Conservation (phyloP, 306 rosid genomes). For the Acacia melanoxylon region DNA sequence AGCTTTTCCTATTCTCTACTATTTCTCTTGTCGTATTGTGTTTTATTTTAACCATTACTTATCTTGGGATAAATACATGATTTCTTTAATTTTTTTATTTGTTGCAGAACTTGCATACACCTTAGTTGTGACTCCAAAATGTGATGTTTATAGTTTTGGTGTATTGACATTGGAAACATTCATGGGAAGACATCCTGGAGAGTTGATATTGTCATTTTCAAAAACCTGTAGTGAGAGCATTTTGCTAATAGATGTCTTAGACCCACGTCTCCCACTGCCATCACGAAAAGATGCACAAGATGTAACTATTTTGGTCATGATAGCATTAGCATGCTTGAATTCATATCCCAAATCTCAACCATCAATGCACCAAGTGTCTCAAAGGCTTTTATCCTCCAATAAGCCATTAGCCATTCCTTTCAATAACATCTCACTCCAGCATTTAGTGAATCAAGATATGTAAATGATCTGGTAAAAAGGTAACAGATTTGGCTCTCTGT, state of each 20-base stretch:
- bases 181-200: background rate
- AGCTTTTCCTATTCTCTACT: background rate
- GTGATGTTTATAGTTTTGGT: background rate
- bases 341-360: background rate
- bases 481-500: background rate
- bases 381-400: background rate
- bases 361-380: background rate
- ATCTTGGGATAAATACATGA: background rate
- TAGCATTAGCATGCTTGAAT: background rate
- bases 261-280: background rate
- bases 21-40: background rate
- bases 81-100: background rate
- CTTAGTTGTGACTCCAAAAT: background rate
- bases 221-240: background rate
- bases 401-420: background rate
- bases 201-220: background rate
- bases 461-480: background rate
- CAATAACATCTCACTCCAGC: background rate
- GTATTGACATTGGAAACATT: background rate
- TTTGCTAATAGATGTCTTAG: background rate
- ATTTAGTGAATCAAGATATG: background rate
- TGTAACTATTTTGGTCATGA: background rate
- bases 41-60: background rate
- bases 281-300: background rate
- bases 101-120: background rate